These are phyloP conservation scores for Auxenochlorella protothecoides DNA, from an alignment of 139 green algal species.

Conservation along the genomic window DNA sequence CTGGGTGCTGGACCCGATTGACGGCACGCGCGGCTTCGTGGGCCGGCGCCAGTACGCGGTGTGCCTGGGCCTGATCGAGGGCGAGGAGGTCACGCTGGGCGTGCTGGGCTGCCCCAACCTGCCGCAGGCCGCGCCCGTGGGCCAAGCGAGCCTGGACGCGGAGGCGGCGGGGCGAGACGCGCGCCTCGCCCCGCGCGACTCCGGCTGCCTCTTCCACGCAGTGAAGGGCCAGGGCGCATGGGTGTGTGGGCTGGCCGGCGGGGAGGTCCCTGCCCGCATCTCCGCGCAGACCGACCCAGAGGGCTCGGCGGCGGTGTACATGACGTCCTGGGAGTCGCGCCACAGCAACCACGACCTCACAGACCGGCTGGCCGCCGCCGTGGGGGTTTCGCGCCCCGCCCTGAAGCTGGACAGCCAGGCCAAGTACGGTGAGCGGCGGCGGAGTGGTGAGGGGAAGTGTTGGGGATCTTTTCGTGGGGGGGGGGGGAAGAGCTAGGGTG, in stretches of 20 bases:
- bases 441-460: too few species aligned
- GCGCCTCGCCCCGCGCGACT: too few species aligned
- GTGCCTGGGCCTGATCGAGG: constrained; percentile 79
- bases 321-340: constrained; percentile 76
- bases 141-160: too few species aligned
- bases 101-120: constrained; percentile 95
- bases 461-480: too few species aligned
- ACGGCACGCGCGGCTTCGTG: constrained; percentile 91
- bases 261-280: background rate
- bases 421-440: constrained; percentile 59
- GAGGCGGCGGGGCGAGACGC: too few species aligned
- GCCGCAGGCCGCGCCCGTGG: constrained; percentile 28
- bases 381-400: constrained; percentile 48
- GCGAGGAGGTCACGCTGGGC: constrained; percentile 62
- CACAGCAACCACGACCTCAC: constrained; percentile 62
- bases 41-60: constrained; percentile 88
- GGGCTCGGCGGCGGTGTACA: constrained; percentile 36
- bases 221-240: constrained; percentile 20
- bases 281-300: background rate
- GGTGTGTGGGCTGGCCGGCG: background rate
- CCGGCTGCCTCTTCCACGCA: constrained; percentile 45
- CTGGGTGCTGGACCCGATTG: constrained; percentile 94
- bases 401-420: constrained; percentile 82
- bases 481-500: too few species aligned
- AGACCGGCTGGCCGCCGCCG: constrained; percentile 29